Percentiles rank a stretch among this genome's conserved stretches.
phyloP scores from a whole-genome alignment of 2,329 filamentous ascomycete genomes.

The Diaporthe sp. region DNA sequence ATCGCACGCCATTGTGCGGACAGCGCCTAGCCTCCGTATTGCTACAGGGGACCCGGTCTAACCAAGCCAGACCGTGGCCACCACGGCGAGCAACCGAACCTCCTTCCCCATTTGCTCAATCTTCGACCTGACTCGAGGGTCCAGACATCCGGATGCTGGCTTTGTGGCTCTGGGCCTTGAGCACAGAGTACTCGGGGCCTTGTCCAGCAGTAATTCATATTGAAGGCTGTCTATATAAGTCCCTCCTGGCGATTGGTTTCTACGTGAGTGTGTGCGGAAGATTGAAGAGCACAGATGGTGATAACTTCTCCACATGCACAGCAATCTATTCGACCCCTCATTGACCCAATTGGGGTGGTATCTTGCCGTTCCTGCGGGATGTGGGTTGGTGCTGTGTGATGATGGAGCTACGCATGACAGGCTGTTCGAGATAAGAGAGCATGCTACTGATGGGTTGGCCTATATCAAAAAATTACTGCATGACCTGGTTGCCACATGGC shows the following conservation, averaged over 20 bases:
- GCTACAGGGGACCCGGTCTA: constrained; percentile 3
- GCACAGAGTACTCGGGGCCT: neutral
- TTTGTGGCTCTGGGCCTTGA: neutral
- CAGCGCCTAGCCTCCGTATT: neutral
- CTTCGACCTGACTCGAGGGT: neutral
- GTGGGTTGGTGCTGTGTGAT: constrained; percentile 1
- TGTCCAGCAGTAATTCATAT: neutral
- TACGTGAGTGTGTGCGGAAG: neutral
- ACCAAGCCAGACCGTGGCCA: neutral
- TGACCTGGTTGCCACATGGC: constrained; percentile 16
- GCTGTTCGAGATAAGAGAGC: constrained; percentile 2
- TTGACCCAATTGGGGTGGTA: neutral
- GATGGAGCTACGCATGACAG: neutral
- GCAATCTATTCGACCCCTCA: constrained; percentile 8
- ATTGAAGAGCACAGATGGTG: neutral
- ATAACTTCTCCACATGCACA: neutral
- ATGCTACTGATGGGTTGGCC: neutral
- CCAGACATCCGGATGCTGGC: neutral
- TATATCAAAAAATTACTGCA: neutral
- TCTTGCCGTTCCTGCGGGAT: constrained; percentile 9
- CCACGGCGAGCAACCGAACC: constrained; percentile 14
- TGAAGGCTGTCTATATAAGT: neutral
- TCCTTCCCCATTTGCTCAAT: constrained; percentile 17
- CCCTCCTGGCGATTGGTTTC: neutral
- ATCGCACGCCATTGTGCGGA: constrained; percentile 22